Conservation (phyloP, 257 asterid genomes). For the Lycium ferocissimum region DNA sequence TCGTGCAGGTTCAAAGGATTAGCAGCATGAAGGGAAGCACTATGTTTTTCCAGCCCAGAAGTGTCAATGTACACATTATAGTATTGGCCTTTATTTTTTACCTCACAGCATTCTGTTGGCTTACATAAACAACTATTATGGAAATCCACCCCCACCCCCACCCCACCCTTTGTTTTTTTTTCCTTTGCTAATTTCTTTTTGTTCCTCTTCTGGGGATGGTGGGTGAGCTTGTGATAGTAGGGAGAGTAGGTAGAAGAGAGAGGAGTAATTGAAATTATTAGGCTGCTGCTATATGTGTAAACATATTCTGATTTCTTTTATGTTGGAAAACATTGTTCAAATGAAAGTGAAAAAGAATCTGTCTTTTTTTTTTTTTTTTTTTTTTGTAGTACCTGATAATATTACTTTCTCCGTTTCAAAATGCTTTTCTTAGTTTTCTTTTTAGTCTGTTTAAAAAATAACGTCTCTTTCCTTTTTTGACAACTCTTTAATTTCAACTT, state of each 20-base stretch:
- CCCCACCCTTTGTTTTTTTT: neutral
- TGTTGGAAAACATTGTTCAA: neutral
- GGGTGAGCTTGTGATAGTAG: neutral
- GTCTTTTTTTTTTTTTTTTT: no score
- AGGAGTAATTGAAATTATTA: neutral
- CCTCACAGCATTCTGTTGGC: neutral
- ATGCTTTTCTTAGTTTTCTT: no score
- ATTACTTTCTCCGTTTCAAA: no score
- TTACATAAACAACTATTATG: neutral
- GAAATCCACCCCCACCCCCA: neutral
- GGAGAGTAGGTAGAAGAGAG: neutral
- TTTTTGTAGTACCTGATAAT: no score
- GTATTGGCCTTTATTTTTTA: neutral
- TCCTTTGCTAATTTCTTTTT: neutral
- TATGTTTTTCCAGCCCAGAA: conserved; percentile 5
- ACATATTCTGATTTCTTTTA: neutral
- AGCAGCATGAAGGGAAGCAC: neutral
- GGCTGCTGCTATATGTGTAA: neutral
- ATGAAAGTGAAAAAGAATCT: no score
- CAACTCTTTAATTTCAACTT: no score
- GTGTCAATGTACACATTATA: neutral
- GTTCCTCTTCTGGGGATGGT: neutral
- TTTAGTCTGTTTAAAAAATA: no score
- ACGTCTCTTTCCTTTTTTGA: no score
- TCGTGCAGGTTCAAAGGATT: conserved; percentile 30